A percentile compares a stretch with the other conserved stretches of the same genome.
phyloP scores from a whole-genome alignment of 148 eudicot species.

The Heliosperma pusillum region DNA sequence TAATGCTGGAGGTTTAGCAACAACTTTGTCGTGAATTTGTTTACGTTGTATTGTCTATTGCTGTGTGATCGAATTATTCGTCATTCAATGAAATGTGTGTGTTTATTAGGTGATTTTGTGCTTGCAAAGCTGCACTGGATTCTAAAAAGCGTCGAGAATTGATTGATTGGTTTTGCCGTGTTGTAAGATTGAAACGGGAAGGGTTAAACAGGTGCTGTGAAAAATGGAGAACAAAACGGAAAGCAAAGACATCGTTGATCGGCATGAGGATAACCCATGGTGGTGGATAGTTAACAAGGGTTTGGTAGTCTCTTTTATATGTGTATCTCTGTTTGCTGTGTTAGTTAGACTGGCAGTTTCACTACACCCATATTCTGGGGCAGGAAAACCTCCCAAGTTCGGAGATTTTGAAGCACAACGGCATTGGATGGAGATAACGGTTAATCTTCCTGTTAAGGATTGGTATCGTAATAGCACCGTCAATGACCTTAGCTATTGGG shows the following conservation, averaged over 20 bases:
- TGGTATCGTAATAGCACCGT: slow-evolving; percentile 80
- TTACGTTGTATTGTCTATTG: background rate
- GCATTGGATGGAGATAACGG: slow-evolving; percentile 98
- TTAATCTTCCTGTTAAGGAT: slow-evolving; percentile 65
- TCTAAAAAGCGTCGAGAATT: background rate
- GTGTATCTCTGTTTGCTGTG: slow-evolving; percentile 63
- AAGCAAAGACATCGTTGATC: slow-evolving; percentile 25
- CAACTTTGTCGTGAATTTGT: background rate
- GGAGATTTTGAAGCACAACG: slow-evolving; percentile 98
- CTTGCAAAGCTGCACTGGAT: background rate
- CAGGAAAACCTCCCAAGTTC: slow-evolving; percentile 70
- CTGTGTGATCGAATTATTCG: background rate
- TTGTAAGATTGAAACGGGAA: slow-evolving; percentile 1
- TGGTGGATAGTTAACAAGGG: slow-evolving; percentile 55
- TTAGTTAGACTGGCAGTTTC: slow-evolving; percentile 68
- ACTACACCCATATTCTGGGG: slow-evolving; percentile 83
- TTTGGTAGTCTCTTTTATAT: slow-evolving; percentile 47
- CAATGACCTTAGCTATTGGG: slow-evolving; percentile 86
- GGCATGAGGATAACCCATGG: slow-evolving; percentile 44
- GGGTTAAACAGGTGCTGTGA: background rate
- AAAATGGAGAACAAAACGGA: slow-evolving; percentile 35
- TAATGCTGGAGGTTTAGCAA: background rate
- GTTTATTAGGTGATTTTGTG: background rate
- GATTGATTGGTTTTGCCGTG: background rate
- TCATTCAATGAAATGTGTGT: background rate